Percentiles rank a stretch among this genome's conserved stretches.
phyloP scores from a whole-genome alignment of 2,329 filamentous ascomycete species.

The Exophiala calicioides region DNA sequence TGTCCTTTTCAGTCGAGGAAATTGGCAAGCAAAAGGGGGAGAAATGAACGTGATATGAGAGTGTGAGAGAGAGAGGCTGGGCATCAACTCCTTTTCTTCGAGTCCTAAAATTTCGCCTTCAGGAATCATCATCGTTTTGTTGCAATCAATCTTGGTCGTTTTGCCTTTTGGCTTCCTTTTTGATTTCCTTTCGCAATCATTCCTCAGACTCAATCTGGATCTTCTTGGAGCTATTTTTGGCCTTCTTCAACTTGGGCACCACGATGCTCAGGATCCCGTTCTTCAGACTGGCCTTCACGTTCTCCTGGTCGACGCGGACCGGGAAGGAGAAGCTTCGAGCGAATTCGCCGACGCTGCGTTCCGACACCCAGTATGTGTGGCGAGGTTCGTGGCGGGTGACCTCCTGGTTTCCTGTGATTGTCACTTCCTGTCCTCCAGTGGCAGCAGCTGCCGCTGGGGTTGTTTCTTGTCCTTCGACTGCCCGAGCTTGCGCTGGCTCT shows the following conservation, averaged over 20 bases:
- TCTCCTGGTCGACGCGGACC: constrained; percentile 58
- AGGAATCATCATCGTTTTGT: too few species aligned
- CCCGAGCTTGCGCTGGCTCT: not conserved
- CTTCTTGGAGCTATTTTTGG: constrained; percentile 12
- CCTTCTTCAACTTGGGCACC: constrained; percentile 57
- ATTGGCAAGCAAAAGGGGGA: too few species aligned
- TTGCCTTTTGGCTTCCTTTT: too few species aligned
- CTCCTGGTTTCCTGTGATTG: constrained; percentile 27
- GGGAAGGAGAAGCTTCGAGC: constrained; percentile 62
- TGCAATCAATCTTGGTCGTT: too few species aligned
- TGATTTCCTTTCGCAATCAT: too few species aligned
- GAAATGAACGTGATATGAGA: too few species aligned
- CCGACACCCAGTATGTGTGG: constrained; percentile 60
- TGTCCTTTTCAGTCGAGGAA: too few species aligned
- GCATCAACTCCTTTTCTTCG: too few species aligned
- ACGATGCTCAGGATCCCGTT: constrained; percentile 60
- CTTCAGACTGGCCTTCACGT: constrained; percentile 63
- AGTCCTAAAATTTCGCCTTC: too few species aligned
- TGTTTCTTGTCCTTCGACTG: constrained; percentile 13
- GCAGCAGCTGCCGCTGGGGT: too few species aligned
- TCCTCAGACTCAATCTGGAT: constrained; percentile 24
- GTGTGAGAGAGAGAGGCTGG: too few species aligned
- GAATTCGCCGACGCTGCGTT: constrained; percentile 62
- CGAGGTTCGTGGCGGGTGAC: constrained; percentile 36
- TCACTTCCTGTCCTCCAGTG: too few species aligned